These are phyloP conservation scores for Fusarium protoensiforme DNA, from an alignment of 2,329 filamentous ascomycete genomes.

Conservation along the genomic window DNA sequence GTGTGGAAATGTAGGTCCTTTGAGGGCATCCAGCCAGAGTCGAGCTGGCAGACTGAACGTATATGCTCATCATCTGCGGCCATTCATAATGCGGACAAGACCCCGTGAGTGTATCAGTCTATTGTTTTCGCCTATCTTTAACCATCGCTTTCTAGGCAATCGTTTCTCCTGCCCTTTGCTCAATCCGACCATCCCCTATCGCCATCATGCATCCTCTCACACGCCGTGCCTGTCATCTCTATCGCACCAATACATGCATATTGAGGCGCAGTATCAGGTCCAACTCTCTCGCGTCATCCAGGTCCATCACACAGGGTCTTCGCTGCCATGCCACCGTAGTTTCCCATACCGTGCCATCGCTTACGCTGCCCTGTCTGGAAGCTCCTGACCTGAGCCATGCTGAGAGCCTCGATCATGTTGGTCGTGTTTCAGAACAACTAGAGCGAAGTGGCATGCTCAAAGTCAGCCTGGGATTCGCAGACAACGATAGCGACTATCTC, in stretches of 20 bases:
- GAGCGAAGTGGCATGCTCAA: slow-evolving; percentile 48
- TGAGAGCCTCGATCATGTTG: slow-evolving; percentile 26
- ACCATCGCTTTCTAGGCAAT: not conserved
- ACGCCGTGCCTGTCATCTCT: not conserved
- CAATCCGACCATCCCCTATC: not conserved
- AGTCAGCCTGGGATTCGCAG: slow-evolving; percentile 47
- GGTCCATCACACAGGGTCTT: not conserved
- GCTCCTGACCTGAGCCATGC: slow-evolving; percentile 25
- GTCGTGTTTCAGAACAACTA: slow-evolving; percentile 26
- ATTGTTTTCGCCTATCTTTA: not conserved
- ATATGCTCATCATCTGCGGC: not conserved
- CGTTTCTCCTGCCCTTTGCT: not conserved
- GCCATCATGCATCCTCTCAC: slow-evolving; percentile 5
- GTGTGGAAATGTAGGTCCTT: not conserved
- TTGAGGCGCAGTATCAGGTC: not conserved
- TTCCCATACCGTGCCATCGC: slow-evolving; percentile 6
- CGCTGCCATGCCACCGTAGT: slow-evolving; percentile 7
- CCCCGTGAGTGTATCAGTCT: not conserved
- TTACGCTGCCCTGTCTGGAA: slow-evolving; percentile 17
- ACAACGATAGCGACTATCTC: slow-evolving; percentile 49
- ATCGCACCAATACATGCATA: not conserved
- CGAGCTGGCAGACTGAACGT: not conserved
- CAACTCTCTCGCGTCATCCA: not conserved
- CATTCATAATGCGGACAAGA: not conserved
- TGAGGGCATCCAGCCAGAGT: not conserved